Evolutionary conservation across 345 rosid genomes (phyloP).

Genomic region (Aquilaria sinensis): DNA sequence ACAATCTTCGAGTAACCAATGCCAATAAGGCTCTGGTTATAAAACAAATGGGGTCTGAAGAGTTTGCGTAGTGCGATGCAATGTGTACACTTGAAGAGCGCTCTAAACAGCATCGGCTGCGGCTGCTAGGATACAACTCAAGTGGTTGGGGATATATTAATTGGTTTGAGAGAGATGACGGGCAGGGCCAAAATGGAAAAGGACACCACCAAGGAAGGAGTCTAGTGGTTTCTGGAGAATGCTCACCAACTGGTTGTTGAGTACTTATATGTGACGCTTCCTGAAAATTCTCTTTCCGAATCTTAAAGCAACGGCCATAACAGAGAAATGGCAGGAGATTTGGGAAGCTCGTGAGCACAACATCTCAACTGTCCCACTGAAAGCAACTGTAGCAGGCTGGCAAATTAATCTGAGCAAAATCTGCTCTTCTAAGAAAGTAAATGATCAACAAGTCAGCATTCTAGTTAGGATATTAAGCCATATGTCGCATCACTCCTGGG

Average conservation of each 20-base stretch:
- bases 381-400: slow-evolving; percentile 6
- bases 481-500: too few relatives aligned
- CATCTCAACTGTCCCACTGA: slow-evolving; percentile 38
- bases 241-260: slow-evolving; percentile 58
- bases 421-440: too few relatives aligned
- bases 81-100: slow-evolving; percentile 12
- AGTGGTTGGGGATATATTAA: too few relatives aligned
- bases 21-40: not conserved
- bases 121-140: too few relatives aligned
- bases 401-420: too few relatives aligned
- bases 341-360: slow-evolving; percentile 26
- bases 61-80: slow-evolving; percentile 12
- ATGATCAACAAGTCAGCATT: too few relatives aligned
- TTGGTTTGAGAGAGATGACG: not conserved
- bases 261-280: slow-evolving; percentile 12
- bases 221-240: slow-evolving; percentile 16
- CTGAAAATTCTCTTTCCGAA: slow-evolving; percentile 28
- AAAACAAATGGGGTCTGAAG: not conserved
- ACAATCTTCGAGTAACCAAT: not conserved
- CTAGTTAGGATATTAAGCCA: too few relatives aligned
- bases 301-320: slow-evolving; percentile 58
- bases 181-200: slow-evolving; percentile 6
- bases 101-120: too few relatives aligned
- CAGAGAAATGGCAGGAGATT: slow-evolving; percentile 29
- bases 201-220: slow-evolving; percentile 6